phyloP scores from a whole-genome alignment of 2,329 filamentous ascomycete genomes.

The Nannizzia gypsea region DNA sequence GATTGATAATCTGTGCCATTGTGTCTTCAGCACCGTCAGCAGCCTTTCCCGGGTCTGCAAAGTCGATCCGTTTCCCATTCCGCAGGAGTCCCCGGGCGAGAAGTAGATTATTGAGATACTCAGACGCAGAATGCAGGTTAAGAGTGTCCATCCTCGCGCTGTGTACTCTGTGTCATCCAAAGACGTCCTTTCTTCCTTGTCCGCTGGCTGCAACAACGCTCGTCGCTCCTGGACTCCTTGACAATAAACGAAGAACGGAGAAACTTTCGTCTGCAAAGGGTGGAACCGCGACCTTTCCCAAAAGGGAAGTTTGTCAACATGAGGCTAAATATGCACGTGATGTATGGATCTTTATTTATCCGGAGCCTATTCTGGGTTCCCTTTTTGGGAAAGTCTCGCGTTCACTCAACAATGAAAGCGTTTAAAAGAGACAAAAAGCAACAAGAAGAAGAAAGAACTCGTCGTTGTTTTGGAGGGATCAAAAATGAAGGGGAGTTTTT shows the following conservation, averaged over 20 bases:
- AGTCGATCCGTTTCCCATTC: conserved; percentile 56
- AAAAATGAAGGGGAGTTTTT: no score
- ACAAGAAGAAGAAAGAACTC: no score
- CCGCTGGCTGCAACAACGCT: neutral
- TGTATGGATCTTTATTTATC: neutral
- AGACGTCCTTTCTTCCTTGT: neutral
- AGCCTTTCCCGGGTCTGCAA: conserved; percentile 55
- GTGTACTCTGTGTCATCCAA: neutral
- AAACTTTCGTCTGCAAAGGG: neutral
- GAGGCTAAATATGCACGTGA: neutral
- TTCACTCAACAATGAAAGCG: neutral
- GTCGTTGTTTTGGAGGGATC: no score
- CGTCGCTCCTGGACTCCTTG: neutral
- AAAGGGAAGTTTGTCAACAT: conserved; percentile 37
- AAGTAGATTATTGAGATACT: conserved; percentile 54
- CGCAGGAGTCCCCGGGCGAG: conserved; percentile 52
- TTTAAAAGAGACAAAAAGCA: neutral
- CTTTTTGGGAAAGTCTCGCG: neutral
- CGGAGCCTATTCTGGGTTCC: neutral
- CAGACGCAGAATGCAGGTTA: conserved; percentile 49
- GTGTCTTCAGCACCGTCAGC: conserved; percentile 51
- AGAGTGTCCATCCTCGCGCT: conserved; percentile 32
- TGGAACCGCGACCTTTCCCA: conserved; percentile 19
- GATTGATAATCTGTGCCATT: conserved; percentile 78
- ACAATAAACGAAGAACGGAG: neutral